These are phyloP conservation scores for Claviceps humidiphila DNA, from an alignment of 2,329 filamentous ascomycete genomes.

Conservation along the genomic window DNA sequence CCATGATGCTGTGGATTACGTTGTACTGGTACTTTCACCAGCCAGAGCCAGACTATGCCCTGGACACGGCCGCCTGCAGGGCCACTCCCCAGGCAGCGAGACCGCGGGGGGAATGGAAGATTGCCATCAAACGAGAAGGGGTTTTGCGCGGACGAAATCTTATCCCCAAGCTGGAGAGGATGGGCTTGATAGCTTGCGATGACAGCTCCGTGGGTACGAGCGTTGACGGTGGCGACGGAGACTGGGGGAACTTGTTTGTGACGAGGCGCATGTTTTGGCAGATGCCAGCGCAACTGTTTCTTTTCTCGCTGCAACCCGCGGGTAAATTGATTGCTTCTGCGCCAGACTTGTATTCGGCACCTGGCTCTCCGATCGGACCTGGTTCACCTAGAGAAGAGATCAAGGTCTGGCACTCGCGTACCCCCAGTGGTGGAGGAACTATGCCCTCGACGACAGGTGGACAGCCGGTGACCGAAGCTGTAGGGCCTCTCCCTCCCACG, in stretches of 20 bases:
- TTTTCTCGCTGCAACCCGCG: slow-evolving; percentile 66
- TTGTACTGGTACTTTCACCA: slow-evolving; percentile 98
- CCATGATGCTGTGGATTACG: slow-evolving; percentile 93
- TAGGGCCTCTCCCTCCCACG: slow-evolving; percentile 20
- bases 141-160: slow-evolving; percentile 73
- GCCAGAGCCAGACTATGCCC: slow-evolving; percentile 50
- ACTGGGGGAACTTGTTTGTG: slow-evolving; percentile 73
- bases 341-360: slow-evolving; percentile 36
- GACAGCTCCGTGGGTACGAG: slow-evolving; percentile 62
- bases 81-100: slow-evolving; percentile 55
- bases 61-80: slow-evolving; percentile 50
- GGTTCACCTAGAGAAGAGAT: slow-evolving; percentile 10
- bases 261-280: slow-evolving; percentile 82
- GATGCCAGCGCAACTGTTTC: slow-evolving; percentile 70
- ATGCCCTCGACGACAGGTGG: slow-evolving; percentile 7
- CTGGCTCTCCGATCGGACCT: slow-evolving; percentile 25
- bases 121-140: slow-evolving; percentile 76
- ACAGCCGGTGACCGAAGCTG: slow-evolving; percentile 23
- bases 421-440: slow-evolving; percentile 4
- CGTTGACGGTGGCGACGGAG: slow-evolving; percentile 45
- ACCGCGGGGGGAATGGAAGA: slow-evolving; percentile 74
- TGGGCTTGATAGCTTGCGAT: slow-evolving; percentile 69
- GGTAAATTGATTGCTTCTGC: slow-evolving; percentile 9
- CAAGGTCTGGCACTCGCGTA: slow-evolving; percentile 5
- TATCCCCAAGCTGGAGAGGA: slow-evolving; percentile 81